phyloP scores from a whole-genome alignment of 495 filamentous ascomycete genomes.

The Monascus purpureus region DNA sequence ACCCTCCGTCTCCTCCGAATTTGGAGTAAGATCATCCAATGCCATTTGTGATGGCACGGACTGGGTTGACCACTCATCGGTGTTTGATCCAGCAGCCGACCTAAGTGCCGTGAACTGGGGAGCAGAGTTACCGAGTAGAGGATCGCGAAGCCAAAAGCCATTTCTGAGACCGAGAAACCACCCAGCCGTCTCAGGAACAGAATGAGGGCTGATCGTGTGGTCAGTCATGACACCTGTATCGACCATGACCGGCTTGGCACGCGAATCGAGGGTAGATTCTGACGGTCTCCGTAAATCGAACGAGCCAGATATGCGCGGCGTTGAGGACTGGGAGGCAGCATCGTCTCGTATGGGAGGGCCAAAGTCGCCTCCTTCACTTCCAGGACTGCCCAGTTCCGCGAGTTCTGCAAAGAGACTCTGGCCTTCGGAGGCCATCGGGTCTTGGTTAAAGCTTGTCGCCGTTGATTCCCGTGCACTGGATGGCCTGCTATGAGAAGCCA shows the following conservation, averaged over 20 bases:
- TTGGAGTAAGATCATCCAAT: constrained; percentile 18
- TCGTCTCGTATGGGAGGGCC: constrained; percentile 19
- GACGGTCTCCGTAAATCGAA: constrained; percentile 26
- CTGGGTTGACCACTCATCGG: constrained; percentile 18
- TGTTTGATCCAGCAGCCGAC: constrained; percentile 6
- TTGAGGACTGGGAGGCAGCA: constrained; percentile 35
- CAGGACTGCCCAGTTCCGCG: constrained; percentile 53
- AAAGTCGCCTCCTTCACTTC: constrained; percentile 44
- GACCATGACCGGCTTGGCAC: constrained; percentile 43
- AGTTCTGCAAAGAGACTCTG: constrained; percentile 89
- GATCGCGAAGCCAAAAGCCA: constrained; percentile 1
- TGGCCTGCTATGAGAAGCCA: constrained; percentile 31
- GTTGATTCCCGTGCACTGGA: constrained; percentile 39
- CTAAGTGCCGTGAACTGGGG: constrained; percentile 26
- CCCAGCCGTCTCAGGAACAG: constrained; percentile 6
- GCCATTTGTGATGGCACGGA: constrained; percentile 26
- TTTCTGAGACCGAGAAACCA: constrained; percentile 1
- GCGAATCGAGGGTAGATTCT: constrained; percentile 13
- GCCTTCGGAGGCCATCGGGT: constrained; percentile 39
- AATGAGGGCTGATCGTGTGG: constrained; percentile 26
- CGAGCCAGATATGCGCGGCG: constrained; percentile 32
- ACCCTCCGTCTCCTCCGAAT: constrained; percentile 7
- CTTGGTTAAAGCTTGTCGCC: constrained; percentile 23
- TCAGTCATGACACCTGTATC: constrained; percentile 87
- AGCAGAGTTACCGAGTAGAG: constrained; percentile 20